Base-by-base conservation (phyloP, 2,329 filamentous ascomycete genomes). In the Cladosporium sp. region DNA sequence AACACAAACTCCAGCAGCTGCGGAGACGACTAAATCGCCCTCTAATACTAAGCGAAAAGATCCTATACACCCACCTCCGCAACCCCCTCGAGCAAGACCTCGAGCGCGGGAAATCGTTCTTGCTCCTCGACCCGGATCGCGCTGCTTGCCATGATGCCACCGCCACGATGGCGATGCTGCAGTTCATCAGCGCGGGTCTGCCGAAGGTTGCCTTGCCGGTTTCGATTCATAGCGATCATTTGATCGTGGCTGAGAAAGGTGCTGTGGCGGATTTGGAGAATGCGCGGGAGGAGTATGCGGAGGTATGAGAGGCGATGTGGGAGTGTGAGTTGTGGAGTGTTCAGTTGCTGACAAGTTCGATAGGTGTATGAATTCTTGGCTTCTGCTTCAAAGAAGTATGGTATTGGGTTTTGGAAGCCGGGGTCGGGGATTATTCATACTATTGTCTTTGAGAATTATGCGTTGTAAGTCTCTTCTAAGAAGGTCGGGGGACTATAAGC, bases 131-230 rank as follows among this genome's bases (percentile, higher is more conserved):
- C 71, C 95, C 95, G 65, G 95, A 99, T 79, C 92, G 95, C 81
- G 95, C 98, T 75, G 95, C 95, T 80, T 98, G 95, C 86, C 95
- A 99, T 86, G 95, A 99, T 87, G 95, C 95, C 78, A 98, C 95
- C 67, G 95, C 95, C 69, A 95, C 98, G 86, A 99, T 99, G 95
- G 95, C 95, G 70, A 97, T 99, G 73, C 87, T 99, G 67, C 95
- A 99, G 85, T 98, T 99, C 87, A 98, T 99, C 93, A 97, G 92
- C 63, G 94, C 95, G 67, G 94, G 94, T 79, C 93, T 99, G 92
- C 91, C 92, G 71, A 89, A 90, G 25, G 94, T 98, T 68, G 93
- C 93, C 69, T 97, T 96, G 76, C 95, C 95, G 59, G 89, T 90
- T 74, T 98, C 94, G 57, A 94, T 99, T 69, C 95, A 99, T 88